Evolutionary conservation across 192 early-diverging fungal species (phyloP).

Genomic region (Bifiguratus adelaidae): DNA sequence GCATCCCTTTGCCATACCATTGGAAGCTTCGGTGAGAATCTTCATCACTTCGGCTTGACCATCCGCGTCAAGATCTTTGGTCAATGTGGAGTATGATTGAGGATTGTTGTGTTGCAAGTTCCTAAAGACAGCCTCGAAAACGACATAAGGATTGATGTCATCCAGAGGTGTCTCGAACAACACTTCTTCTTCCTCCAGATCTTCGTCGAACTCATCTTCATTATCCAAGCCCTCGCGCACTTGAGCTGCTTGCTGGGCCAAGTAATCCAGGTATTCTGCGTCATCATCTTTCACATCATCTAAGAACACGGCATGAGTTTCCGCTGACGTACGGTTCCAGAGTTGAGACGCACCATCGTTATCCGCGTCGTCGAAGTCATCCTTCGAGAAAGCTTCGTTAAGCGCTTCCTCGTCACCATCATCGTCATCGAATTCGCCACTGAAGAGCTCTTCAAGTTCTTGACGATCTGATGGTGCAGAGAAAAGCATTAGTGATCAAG

Average conservation of each 20-base stretch:
- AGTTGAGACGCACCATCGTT: slow-evolving; percentile 22
- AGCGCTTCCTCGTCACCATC: slow-evolving; percentile 30
- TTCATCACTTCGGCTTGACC: slow-evolving; percentile 36
- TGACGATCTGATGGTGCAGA: slow-evolving; percentile 25
- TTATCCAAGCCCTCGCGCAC: slow-evolving; percentile 1
- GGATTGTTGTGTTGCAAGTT: slow-evolving; percentile 44
- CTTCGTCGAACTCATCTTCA: slow-evolving; percentile 54
- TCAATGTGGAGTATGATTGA: slow-evolving; percentile 38
- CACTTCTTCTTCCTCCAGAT: slow-evolving; percentile 64
- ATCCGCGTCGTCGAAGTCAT: slow-evolving; percentile 46
- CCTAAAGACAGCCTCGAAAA: slow-evolving; percentile 56
- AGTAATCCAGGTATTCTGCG: slow-evolving; percentile 45
- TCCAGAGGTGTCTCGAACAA: slow-evolving; percentile 73
- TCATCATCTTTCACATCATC: slow-evolving; percentile 49
- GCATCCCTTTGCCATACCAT: too few relatives aligned
- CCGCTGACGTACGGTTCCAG: not conserved
- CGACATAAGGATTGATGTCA: slow-evolving; percentile 59
- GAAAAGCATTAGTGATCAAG: not conserved
- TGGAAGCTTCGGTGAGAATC: slow-evolving; percentile 27
- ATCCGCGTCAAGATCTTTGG: slow-evolving; percentile 37
- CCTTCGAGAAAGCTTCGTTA: slow-evolving; percentile 21
- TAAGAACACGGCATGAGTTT: not conserved
- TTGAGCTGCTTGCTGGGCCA: slow-evolving; percentile 35
- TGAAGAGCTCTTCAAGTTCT: slow-evolving; percentile 38
- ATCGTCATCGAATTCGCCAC: slow-evolving; percentile 42